Evolutionary conservation across 257 asterid species (phyloP).

Genomic region (Fraxinus excelsior): DNA sequence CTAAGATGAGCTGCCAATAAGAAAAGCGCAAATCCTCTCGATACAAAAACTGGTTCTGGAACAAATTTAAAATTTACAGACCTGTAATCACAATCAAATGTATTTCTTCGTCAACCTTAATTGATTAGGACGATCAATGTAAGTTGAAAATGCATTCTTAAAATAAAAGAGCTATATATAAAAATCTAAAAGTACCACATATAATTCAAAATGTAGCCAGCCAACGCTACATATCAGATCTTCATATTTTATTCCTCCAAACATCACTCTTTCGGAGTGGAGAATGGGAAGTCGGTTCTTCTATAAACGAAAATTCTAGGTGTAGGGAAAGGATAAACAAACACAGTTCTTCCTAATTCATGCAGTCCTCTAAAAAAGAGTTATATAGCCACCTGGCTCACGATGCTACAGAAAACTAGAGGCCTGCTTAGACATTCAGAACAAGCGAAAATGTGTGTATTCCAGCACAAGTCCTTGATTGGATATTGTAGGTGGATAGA

Average conservation of each 20-base stretch:
- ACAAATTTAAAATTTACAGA: slow-evolving; percentile 61
- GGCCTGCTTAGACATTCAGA: background rate
- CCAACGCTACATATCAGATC: background rate
- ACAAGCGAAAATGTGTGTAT: background rate
- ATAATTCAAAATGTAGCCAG: background rate
- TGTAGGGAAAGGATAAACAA: background rate
- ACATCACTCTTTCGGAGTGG: background rate
- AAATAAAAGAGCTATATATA: background rate
- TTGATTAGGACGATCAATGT: background rate
- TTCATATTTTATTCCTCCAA: background rate
- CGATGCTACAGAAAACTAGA: no score
- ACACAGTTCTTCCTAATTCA: background rate
- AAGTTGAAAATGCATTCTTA: background rate
- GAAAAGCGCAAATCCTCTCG: slow-evolving; percentile 41
- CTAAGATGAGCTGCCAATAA: slow-evolving; percentile 46
- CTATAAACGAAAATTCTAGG: background rate
- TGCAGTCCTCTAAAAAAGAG: background rate
- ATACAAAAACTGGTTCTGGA: slow-evolving; percentile 49
- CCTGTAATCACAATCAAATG: slow-evolving; percentile 29
- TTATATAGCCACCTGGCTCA: no score
- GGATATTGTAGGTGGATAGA: background rate
- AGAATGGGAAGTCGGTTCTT: background rate
- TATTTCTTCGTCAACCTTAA: background rate
- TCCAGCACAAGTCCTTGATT: background rate
- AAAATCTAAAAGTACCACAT: background rate